phyloP scores from a whole-genome alignment of 2,329 filamentous ascomycete genomes.

The Cercospora sp. region DNA sequence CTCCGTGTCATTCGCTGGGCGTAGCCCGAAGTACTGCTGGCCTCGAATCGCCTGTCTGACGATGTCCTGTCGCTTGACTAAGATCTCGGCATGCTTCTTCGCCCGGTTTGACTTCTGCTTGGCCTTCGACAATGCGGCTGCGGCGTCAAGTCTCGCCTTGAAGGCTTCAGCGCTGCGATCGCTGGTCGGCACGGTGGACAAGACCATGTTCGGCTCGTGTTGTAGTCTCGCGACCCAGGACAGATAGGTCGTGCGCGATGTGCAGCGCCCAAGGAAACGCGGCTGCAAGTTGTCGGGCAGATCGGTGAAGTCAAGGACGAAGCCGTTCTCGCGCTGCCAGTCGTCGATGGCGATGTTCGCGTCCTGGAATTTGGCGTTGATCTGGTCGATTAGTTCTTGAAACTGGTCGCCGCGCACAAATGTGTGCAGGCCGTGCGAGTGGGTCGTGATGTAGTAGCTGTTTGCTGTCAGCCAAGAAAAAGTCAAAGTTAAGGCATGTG shows the following conservation, averaged over 20 bases:
- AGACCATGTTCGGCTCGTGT: slow-evolving; percentile 27
- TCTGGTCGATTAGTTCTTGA: slow-evolving; percentile 60
- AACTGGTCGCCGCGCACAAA: slow-evolving; percentile 70
- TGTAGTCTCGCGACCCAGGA: slow-evolving; percentile 32
- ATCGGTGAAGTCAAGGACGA: slow-evolving; percentile 66
- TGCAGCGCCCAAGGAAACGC: slow-evolving; percentile 63
- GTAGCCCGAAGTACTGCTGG: slow-evolving; percentile 71
- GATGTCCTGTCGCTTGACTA: slow-evolving; percentile 55
- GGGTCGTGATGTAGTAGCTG: slow-evolving; percentile 34
- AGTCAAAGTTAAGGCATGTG: slow-evolving; percentile 7
- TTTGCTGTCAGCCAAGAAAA: slow-evolving; percentile 16
- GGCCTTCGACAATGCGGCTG: slow-evolving; percentile 52
- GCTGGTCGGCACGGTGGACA: slow-evolving; percentile 28
- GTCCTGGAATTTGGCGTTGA: slow-evolving; percentile 59
- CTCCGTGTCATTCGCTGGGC: slow-evolving; percentile 38
- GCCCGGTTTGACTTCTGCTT: slow-evolving; percentile 43
- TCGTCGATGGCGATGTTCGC: slow-evolving; percentile 60
- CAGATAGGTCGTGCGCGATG: slow-evolving; percentile 48
- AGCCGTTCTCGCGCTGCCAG: slow-evolving; percentile 53
- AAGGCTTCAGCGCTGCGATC: slow-evolving; percentile 50
- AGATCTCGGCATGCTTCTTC: slow-evolving; percentile 39
- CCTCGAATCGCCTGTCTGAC: slow-evolving; percentile 61
- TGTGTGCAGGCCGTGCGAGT: slow-evolving; percentile 55
- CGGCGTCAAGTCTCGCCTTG: slow-evolving; percentile 55
- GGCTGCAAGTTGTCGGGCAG: slow-evolving; percentile 63